A percentile compares a stretch with the other conserved stretches of the same genome.
Evolutionary conservation across 345 rosid genomes (phyloP).

Genomic region (Hypericum androsaemum): DNA sequence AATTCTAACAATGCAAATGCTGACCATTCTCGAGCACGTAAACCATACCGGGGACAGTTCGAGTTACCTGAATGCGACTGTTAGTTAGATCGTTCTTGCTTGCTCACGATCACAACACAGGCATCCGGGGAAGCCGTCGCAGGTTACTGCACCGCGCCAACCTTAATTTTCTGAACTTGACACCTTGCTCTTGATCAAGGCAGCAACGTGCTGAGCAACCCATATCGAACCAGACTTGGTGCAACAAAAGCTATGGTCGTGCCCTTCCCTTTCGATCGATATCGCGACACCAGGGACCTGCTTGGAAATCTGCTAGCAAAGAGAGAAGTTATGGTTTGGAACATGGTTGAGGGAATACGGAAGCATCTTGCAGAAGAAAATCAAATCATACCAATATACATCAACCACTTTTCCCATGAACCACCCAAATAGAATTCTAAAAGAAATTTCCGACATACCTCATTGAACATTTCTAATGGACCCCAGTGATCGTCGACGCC

Average conservation of each 20-base stretch:
- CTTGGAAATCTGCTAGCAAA: constrained; percentile 39
- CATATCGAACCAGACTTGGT: constrained; percentile 68
- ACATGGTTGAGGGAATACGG: too few relatives aligned
- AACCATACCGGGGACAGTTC: too few relatives aligned
- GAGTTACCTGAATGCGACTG: too few relatives aligned
- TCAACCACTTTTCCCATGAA: not conserved
- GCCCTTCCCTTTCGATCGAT: constrained; percentile 73
- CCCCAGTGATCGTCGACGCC: constrained; percentile 88
- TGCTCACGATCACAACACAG: too few relatives aligned
- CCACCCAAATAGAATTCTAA: not conserved
- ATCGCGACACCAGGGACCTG: constrained; percentile 43
- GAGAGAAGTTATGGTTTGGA: not conserved
- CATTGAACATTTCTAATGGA: constrained; percentile 59
- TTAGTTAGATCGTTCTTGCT: too few relatives aligned
- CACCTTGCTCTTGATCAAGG: constrained; percentile 35
- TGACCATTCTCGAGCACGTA: too few relatives aligned
- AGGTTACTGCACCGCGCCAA: too few relatives aligned
- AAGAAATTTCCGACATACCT: constrained; percentile 29
- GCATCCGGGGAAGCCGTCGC: too few relatives aligned
- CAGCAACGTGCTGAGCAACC: constrained; percentile 57
- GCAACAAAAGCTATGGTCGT: constrained; percentile 67
- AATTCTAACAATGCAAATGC: too few relatives aligned
- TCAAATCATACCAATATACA: not conserved
- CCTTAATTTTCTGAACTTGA: constrained; percentile 3
- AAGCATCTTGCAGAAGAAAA: too few relatives aligned